These are phyloP conservation scores for Populus deltoides DNA, from an alignment of 345 rosid genomes.

Conservation along the genomic window DNA sequence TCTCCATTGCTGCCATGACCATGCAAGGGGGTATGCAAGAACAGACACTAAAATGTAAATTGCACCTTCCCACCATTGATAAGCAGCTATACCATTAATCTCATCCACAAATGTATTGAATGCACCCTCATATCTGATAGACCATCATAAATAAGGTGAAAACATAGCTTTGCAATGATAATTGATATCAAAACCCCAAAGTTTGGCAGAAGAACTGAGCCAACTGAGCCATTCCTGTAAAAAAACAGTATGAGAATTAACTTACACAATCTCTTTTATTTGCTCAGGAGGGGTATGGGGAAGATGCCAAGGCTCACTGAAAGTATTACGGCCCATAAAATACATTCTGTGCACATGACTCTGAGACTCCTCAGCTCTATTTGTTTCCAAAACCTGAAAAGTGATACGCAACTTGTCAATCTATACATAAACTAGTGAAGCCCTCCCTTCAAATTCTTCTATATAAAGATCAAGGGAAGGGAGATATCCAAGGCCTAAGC, in stretches of 20 bases:
- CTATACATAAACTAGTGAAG: conserved; percentile 5
- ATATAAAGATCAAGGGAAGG: neutral
- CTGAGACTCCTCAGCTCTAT: conserved; percentile 94
- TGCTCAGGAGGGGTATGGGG: conserved; percentile 93
- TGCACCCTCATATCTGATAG: conserved; percentile 84
- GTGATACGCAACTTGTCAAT: conserved; percentile 17
- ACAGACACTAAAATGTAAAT: conserved; percentile 72
- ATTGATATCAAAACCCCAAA: neutral
- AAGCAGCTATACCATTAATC: conserved; percentile 88
- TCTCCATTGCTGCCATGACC: conserved; percentile 99
- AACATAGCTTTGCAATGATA: conserved; percentile 10
- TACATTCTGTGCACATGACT: conserved; percentile 97
- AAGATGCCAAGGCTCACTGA: conserved; percentile 97
- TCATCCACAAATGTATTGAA: conserved; percentile 94
- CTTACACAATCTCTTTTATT: conserved; percentile 95
- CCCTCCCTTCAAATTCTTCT: neutral
- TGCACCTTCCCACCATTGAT: conserved; percentile 99
- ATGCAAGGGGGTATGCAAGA: conserved; percentile 81
- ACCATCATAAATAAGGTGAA: conserved; percentile 20
- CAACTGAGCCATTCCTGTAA: conserved; percentile 17
- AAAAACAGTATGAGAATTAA: conserved; percentile 17
- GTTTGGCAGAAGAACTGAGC: neutral
- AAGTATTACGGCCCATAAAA: conserved; percentile 94
- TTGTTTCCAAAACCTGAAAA: conserved; percentile 91
- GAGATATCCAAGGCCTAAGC: neutral